Percentiles rank a stretch among this genome's conserved stretches.
Evolutionary conservation across 2,329 filamentous ascomycete species (phyloP).

Genomic region (Monosporascus sp.): DNA sequence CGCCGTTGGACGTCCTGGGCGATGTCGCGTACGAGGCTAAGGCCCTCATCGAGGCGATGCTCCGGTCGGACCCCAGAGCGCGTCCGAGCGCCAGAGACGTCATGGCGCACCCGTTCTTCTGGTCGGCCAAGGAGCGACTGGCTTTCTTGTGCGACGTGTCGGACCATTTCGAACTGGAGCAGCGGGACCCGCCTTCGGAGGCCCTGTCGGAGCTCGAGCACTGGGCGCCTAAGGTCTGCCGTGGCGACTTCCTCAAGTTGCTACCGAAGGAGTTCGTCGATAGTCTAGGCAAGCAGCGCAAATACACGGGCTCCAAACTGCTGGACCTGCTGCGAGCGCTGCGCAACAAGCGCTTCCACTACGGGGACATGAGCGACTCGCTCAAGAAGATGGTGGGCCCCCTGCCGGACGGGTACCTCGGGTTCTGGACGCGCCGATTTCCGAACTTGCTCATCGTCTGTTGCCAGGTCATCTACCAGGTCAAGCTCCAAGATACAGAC

Average conservation of each 20-base stretch:
- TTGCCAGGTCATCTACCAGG: constrained; percentile 66
- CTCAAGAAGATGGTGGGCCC: constrained; percentile 66
- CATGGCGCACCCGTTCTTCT: constrained; percentile 89
- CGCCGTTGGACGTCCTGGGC: constrained; percentile 67
- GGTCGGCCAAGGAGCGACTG: constrained; percentile 81
- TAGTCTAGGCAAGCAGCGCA: constrained; percentile 86
- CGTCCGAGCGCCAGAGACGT: constrained; percentile 37
- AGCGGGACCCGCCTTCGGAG: constrained; percentile 71
- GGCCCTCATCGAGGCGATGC: constrained; percentile 81
- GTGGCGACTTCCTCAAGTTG: constrained; percentile 70
- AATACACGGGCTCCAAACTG: constrained; percentile 80
- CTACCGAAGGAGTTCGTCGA: constrained; percentile 82
- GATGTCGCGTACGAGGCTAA: constrained; percentile 83
- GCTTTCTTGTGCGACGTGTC: constrained; percentile 94
- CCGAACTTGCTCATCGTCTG: constrained; percentile 73
- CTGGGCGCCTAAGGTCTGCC: constrained; percentile 48
- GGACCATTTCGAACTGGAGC: constrained; percentile 92
- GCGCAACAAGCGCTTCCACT: constrained; percentile 95
- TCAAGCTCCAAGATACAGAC: constrained; percentile 57
- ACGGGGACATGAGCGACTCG: constrained; percentile 86
- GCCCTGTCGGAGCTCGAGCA: constrained; percentile 57
- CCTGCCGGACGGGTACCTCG: constrained; percentile 73
- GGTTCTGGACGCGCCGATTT: constrained; percentile 78
- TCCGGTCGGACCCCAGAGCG: constrained; percentile 57
- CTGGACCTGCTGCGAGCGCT: constrained; percentile 84